Evolutionary conservation across 495 filamentous ascomycete species (phyloP).

Genomic region (Aspergillus heteromorphus): DNA sequence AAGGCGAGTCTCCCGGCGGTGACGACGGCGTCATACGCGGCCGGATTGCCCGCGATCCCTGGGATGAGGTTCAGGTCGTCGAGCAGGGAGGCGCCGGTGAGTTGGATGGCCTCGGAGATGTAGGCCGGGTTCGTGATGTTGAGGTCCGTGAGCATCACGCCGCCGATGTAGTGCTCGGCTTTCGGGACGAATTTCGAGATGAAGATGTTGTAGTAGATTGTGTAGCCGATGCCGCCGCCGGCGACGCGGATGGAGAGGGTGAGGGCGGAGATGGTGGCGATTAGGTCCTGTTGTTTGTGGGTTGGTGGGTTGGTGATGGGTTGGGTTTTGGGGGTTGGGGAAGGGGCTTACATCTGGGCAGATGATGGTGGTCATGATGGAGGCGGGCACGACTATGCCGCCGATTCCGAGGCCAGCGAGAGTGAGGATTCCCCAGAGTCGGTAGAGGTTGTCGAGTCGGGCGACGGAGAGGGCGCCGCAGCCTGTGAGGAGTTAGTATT

Average conservation of each 20-base stretch:
- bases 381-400: constrained; percentile 67
- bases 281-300: constrained; percentile 47
- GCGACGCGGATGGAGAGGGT: constrained; percentile 68
- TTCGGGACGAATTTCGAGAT: constrained; percentile 55
- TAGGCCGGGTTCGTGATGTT: constrained; percentile 46
- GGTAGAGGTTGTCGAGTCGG: constrained; percentile 51
- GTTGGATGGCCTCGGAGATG: constrained; percentile 45
- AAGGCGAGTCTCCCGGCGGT: constrained; percentile 58
- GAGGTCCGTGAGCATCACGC: constrained; percentile 44
- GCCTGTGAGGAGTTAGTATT: constrained; percentile 28
- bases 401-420: constrained; percentile 67
- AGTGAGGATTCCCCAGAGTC: constrained; percentile 57
- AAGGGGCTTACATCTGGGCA: constrained; percentile 50
- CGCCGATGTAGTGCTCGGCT: constrained; percentile 47
- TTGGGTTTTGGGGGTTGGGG: background rate
- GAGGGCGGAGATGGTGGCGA: constrained; percentile 69
- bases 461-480: constrained; percentile 58
- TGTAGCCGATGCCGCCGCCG: constrained; percentile 66
- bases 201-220: constrained; percentile 74
- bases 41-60: constrained; percentile 50
- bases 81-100: constrained; percentile 53
- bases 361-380: constrained; percentile 68
- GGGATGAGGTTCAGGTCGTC: constrained; percentile 49
- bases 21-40: constrained; percentile 53
- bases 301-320: constrained; percentile 1